Conservation (phyloP, 345 rosid species). For the Syzygium grande region DNA sequence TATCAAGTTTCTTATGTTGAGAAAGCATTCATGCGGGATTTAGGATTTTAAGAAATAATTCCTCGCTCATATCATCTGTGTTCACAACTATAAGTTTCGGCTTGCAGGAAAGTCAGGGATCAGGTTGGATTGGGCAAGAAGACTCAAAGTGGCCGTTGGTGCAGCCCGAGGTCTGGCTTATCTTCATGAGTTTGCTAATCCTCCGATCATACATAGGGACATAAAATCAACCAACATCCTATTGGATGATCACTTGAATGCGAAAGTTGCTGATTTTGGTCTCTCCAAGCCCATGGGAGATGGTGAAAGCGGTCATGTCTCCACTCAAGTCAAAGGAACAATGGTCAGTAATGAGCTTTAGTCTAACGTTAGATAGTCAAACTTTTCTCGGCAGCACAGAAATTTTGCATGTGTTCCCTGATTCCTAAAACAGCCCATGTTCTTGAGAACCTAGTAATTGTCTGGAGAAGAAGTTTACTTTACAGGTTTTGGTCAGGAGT, state of each 20-base stretch:
- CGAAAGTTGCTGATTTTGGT: constrained; percentile 94
- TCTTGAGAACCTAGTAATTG: neutral
- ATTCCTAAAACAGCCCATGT: neutral
- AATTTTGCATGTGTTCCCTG: neutral
- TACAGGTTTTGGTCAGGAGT: neutral
- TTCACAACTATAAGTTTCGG: neutral
- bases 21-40: neutral
- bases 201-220: constrained; percentile 95
- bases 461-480: neutral
- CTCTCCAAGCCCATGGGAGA: constrained; percentile 67
- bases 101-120: constrained; percentile 72
- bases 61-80: neutral
- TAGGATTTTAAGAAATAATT: neutral
- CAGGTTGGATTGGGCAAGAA: constrained; percentile 66
- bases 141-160: constrained; percentile 73
- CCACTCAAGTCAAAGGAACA: constrained; percentile 97
- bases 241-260: constrained; percentile 65
- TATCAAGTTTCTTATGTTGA: neutral
- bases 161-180: constrained; percentile 80
- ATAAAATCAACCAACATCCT: constrained; percentile 77
- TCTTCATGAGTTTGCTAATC: constrained; percentile 91
- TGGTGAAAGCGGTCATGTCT: constrained; percentile 54
- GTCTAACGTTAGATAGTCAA: neutral
- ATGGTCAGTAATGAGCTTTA: constrained; percentile 42
- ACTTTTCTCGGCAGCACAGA: neutral